These are phyloP conservation scores for Chiua virens DNA, from an alignment of 768 basidiomycete species.

Conservation along the genomic window DNA sequence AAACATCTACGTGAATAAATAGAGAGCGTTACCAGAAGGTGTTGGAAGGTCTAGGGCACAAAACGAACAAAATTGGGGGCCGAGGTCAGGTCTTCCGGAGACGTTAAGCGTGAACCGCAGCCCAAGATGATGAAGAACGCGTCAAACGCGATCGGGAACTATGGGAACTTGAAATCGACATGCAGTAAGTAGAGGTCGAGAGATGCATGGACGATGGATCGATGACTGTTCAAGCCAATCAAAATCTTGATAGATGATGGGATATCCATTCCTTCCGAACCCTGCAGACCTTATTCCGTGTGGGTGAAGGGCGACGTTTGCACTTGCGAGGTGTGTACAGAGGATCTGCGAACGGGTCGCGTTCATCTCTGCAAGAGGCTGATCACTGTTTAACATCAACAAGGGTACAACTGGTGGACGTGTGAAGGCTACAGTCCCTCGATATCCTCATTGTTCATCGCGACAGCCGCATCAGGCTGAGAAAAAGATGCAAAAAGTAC, in stretches of 20 bases:
- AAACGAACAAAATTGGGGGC: too few relatives aligned
- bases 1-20: too few relatives aligned
- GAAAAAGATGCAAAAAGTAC: too few relatives aligned
- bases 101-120: too few relatives aligned
- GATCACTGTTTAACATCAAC: conserved; percentile 21
- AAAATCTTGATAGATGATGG: conserved; percentile 33
- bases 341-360: conserved; percentile 19
- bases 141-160: too few relatives aligned
- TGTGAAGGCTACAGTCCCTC: conserved; percentile 34
- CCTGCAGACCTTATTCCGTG: conserved; percentile 1
- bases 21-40: too few relatives aligned
- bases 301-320: conserved; percentile 15
- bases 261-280: conserved; percentile 10
- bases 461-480: conserved; percentile 28
- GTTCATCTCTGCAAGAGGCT: conserved; percentile 6
- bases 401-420: conserved; percentile 22
- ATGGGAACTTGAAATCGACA: too few relatives aligned
- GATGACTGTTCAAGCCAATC: conserved; percentile 4
- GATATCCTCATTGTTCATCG: conserved; percentile 33
- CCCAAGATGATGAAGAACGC: too few relatives aligned
- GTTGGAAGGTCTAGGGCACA: too few relatives aligned
- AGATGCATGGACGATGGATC: background rate
- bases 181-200: too few relatives aligned
- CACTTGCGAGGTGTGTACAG: conserved; percentile 33
- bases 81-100: too few relatives aligned